Conservation (phyloP, 176 grass and related monocot species). For the Tillandsia leiboldiana region DNA sequence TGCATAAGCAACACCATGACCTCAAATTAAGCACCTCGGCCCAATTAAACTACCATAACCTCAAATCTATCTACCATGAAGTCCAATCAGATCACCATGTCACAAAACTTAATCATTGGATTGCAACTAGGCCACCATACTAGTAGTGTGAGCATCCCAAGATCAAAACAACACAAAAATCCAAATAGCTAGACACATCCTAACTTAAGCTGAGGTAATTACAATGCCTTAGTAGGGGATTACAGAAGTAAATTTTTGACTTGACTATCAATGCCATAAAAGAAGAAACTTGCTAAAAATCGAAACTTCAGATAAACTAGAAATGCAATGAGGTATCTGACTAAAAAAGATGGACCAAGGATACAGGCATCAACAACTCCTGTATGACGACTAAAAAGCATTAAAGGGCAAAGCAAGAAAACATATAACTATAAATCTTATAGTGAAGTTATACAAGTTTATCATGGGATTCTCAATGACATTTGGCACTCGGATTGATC, state of each 20-base stretch:
- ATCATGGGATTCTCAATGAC: not conserved
- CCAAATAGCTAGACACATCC: not conserved
- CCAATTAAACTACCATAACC: no score
- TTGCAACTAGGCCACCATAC: no score
- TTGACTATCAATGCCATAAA: not conserved
- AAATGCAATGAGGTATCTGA: not conserved
- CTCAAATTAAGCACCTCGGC: no score
- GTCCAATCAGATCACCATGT: not conserved
- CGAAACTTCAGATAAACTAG: not conserved
- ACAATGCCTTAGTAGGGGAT: not conserved
- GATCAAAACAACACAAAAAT: no score
- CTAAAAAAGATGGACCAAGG: not conserved
- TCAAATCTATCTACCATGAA: no score
- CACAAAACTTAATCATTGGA: no score
- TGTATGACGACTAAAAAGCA: not conserved
- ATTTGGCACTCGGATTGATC: not conserved
- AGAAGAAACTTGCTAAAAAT: not conserved
- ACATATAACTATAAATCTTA: not conserved
- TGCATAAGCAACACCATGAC: no score
- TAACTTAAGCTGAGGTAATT: not conserved
- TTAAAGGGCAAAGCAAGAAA: not conserved
- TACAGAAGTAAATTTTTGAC: not conserved
- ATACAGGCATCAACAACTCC: not conserved
- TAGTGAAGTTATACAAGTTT: not conserved
- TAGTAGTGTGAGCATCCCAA: no score